Conservation (phyloP, 2,329 filamentous ascomycete genomes). For the Aspergillus brasiliensis region DNA sequence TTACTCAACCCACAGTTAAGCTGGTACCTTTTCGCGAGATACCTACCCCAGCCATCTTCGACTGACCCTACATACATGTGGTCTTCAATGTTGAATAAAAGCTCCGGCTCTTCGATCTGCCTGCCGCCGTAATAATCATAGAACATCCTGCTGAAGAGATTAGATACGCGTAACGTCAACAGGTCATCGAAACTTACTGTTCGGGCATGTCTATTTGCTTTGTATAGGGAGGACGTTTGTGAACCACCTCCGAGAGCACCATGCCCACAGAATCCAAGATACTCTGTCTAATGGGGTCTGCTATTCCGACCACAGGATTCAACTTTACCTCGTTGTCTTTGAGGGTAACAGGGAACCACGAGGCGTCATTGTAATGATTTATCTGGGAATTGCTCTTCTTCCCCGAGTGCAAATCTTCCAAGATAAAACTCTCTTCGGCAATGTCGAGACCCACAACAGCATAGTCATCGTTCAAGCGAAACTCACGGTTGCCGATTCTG, state of each 20-base stretch:
- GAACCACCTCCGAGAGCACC: not conserved
- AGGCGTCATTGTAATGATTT: not conserved
- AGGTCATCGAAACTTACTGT: not conserved
- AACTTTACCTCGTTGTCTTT: not conserved
- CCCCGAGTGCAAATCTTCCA: conserved; percentile 16
- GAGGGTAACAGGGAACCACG: not conserved
- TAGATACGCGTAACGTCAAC: not conserved
- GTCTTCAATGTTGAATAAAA: conserved; percentile 12
- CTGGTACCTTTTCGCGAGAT: conserved; percentile 5
- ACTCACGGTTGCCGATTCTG: conserved; percentile 7
- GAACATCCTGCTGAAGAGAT: not conserved
- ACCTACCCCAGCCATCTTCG: conserved; percentile 17
- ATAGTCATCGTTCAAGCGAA: conserved; percentile 21
- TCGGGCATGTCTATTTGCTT: not conserved
- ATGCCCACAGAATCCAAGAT: conserved; percentile 10
- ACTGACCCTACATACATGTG: conserved; percentile 15
- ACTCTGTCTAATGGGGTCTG: conserved; percentile 7
- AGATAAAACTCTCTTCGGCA: not conserved
- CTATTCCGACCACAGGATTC: conserved; percentile 16
- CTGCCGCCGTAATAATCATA: not conserved
- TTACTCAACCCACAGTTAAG: not conserved
- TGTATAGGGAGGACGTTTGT: not conserved
- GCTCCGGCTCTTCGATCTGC: not conserved
- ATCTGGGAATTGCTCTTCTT: conserved; percentile 3
- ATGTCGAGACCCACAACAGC: conserved; percentile 6